A percentile compares a stretch with the other conserved stretches of the same genome.
phyloP scores from a whole-genome alignment of 768 basidiomycete species.

The Mycena floridula region DNA sequence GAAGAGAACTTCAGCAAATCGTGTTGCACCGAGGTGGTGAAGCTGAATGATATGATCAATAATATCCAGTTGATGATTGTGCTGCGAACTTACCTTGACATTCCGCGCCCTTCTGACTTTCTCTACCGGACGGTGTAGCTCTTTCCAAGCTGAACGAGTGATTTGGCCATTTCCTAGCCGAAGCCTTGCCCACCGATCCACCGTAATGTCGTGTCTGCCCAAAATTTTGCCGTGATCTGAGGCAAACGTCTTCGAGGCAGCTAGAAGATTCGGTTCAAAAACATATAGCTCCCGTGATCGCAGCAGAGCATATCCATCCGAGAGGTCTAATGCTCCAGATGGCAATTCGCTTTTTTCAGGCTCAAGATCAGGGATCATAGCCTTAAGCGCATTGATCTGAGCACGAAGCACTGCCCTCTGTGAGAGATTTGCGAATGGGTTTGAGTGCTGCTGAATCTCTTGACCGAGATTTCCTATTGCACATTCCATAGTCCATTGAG shows the following conservation, averaged over 20 bases:
- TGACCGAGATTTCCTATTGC: slow-evolving; percentile 17
- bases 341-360: slow-evolving; percentile 4
- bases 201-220: too few species aligned
- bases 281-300: slow-evolving; percentile 1
- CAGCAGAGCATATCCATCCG: slow-evolving; percentile 17
- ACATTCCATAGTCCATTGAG: slow-evolving; percentile 27
- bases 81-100: neutral
- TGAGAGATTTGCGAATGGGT: slow-evolving; percentile 18
- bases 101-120: neutral
- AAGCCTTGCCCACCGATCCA: too few species aligned
- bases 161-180: too few species aligned
- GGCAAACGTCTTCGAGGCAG: neutral
- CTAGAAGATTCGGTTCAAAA: neutral
- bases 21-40: neutral
- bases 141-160: too few species aligned
- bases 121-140: too few species aligned
- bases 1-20: neutral
- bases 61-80: neutral
- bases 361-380: slow-evolving; percentile 14
- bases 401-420: slow-evolving; percentile 12
- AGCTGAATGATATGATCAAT: neutral
- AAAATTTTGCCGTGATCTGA: too few species aligned
- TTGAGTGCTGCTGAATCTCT: slow-evolving; percentile 18
- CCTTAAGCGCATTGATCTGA: slow-evolving; percentile 18
- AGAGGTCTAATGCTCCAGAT: slow-evolving; percentile 9